A percentile compares a stretch with the other conserved stretches of the same genome.
These are phyloP conservation scores for Apiospora saccharicola DNA, from an alignment of 2,329 filamentous ascomycete species.

Conservation along the genomic window DNA sequence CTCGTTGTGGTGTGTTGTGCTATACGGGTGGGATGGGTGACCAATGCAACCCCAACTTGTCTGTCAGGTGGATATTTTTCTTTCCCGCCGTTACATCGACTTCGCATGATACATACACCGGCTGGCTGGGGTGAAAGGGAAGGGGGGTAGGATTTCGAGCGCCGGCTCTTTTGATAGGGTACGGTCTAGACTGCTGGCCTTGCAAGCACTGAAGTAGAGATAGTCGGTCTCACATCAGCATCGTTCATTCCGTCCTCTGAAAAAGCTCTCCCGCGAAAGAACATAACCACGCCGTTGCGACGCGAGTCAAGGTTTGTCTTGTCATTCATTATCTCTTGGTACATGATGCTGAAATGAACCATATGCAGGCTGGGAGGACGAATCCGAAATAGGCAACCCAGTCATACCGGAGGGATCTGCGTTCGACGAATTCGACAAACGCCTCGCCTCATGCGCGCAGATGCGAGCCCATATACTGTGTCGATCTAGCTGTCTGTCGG, in stretches of 20 bases:
- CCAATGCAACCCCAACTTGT: conserved; percentile 13
- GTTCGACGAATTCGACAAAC: neutral
- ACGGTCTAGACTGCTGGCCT: neutral
- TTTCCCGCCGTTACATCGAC: conserved; percentile 9
- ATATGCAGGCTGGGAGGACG: conserved; percentile 6
- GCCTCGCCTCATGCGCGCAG: neutral
- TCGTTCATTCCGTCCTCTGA: neutral
- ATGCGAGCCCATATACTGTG: neutral
- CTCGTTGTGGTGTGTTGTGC: conserved; percentile 16
- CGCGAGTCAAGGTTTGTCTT: neutral
- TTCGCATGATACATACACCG: neutral
- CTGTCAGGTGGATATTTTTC: conserved; percentile 9
- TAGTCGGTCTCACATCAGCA: neutral
- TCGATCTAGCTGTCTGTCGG: neutral
- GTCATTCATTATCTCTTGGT: conserved; percentile 6
- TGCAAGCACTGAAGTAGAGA: neutral
- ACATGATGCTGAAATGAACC: conserved; percentile 16
- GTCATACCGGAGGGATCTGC: neutral
- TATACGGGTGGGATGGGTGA: conserved; percentile 7
- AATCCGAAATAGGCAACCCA: conserved; percentile 6
- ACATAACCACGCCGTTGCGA: neutral
- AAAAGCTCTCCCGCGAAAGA: neutral
- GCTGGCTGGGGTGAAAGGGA: neutral
- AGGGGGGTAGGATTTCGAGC: neutral
- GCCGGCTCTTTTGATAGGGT: neutral